These are phyloP conservation scores for Leishmania amazonensis DNA, from an alignment of 208 protist genomes.

Conservation along the genomic window DNA sequence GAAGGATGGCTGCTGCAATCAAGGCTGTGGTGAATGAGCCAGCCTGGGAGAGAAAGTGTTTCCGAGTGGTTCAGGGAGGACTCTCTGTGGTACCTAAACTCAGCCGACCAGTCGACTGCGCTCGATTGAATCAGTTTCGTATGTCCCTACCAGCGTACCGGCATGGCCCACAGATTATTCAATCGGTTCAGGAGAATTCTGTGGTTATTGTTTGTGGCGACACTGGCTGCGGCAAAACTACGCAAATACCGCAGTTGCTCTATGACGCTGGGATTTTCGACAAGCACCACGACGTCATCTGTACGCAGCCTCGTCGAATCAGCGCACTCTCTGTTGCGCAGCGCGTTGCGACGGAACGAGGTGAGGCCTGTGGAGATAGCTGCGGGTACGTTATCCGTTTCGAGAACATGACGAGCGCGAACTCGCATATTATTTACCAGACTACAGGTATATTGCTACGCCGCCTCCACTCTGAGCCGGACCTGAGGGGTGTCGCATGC, in stretches of 20 bases:
- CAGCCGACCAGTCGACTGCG: slow-evolving; percentile 13
- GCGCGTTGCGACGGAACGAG: slow-evolving; percentile 87
- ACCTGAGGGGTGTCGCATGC: slow-evolving; percentile 81
- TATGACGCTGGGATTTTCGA: slow-evolving; percentile 70
- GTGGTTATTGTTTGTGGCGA: slow-evolving; percentile 94
- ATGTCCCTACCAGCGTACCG: slow-evolving; percentile 59
- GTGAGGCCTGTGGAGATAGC: slow-evolving; percentile 79
- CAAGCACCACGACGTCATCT: slow-evolving; percentile 65
- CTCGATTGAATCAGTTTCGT: slow-evolving; percentile 60
- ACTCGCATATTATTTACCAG: slow-evolving; percentile 97
- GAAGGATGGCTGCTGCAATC: slow-evolving; percentile 53
- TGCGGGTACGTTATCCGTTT: slow-evolving; percentile 93
- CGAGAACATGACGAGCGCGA: slow-evolving; percentile 70
- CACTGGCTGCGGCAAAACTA: slow-evolving; percentile 98
- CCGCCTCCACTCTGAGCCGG: slow-evolving; percentile 94
- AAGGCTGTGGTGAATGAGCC: slow-evolving; percentile 34
- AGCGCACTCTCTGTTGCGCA: slow-evolving; percentile 90
- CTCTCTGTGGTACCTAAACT: slow-evolving; percentile 35
- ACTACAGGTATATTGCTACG: slow-evolving; percentile 98
- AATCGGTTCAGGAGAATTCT: slow-evolving; percentile 55
- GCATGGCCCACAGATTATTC: slow-evolving; percentile 55
- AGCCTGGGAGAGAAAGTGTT: slow-evolving; percentile 23
- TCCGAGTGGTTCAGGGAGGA: slow-evolving; percentile 45
- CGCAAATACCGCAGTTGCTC: slow-evolving; percentile 92
- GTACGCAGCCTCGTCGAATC: slow-evolving; percentile 92